These are phyloP conservation scores for Vigna unguiculata DNA, from an alignment of 306 rosid species.

Conservation along the genomic window DNA sequence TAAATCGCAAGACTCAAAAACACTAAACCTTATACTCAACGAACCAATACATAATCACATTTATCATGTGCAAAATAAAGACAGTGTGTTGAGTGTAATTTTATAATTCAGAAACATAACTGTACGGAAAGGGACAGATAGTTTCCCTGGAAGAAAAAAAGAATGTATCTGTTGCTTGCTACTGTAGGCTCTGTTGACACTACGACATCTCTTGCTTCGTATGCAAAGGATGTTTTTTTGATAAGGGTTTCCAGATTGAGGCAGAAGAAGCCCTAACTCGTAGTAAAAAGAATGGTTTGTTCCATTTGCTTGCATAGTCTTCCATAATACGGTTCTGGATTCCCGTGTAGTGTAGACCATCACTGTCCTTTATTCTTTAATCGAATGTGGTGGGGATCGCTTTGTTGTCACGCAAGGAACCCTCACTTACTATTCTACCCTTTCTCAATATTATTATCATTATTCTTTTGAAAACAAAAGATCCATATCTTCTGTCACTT, in stretches of 20 bases:
- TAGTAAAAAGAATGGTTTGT: constrained; percentile 24
- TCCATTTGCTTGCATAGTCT: constrained; percentile 18
- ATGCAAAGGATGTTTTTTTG: constrained; percentile 41
- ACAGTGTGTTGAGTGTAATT: not conserved
- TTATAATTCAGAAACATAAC: not conserved
- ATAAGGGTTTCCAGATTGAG: constrained; percentile 40
- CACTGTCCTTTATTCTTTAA: constrained; percentile 38
- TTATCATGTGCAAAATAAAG: not conserved
- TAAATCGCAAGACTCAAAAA: no score
- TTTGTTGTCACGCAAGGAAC: constrained; percentile 54
- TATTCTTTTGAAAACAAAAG: constrained; percentile 22
- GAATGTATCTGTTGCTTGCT: constrained; percentile 29
- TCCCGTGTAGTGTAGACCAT: not conserved
- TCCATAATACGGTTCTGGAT: constrained; percentile 18
- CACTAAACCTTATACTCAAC: no score
- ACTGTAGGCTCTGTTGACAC: constrained; percentile 17
- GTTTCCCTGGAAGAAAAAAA: constrained; percentile 20
- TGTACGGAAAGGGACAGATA: not conserved
- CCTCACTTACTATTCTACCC: constrained; percentile 24
- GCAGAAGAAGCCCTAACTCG: constrained; percentile 22
- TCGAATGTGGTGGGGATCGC: constrained; percentile 51
- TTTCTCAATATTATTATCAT: not conserved
- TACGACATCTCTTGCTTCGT: constrained; percentile 12
- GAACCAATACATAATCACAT: not conserved
- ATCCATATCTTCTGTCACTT: constrained; percentile 45